Percentiles rank a stretch among this genome's conserved stretches.
These are phyloP conservation scores for Asterophora parasitica DNA, from an alignment of 768 basidiomycete species.

Conservation along the genomic window DNA sequence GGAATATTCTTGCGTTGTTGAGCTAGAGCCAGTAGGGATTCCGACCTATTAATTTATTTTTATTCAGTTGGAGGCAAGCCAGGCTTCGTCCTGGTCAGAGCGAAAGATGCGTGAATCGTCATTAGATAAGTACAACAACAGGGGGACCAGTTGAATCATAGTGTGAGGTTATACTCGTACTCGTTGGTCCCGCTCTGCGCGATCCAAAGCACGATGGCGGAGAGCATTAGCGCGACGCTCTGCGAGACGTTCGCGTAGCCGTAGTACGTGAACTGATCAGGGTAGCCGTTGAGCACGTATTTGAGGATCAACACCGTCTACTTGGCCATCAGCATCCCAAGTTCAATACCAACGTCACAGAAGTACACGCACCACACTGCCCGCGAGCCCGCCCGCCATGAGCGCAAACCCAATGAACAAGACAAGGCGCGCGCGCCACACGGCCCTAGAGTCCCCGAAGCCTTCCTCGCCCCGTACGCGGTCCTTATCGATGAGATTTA, in stretches of 20 bases:
- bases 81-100: no score
- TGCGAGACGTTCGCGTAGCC: constrained; percentile 96
- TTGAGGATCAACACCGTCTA: constrained; percentile 89
- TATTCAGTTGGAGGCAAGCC: no score
- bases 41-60: no score
- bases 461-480: constrained; percentile 74
- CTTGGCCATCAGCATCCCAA: neutral
- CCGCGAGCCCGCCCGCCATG: constrained; percentile 98
- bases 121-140: constrained; percentile 10
- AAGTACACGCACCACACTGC: constrained; percentile 76
- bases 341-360: neutral
- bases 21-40: no score
- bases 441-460: constrained; percentile 77
- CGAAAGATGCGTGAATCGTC: no score
- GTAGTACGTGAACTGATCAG: constrained; percentile 80
- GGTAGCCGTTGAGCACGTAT: constrained; percentile 71
- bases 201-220: constrained; percentile 86
- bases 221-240: constrained; percentile 81
- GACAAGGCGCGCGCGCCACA: constrained; percentile 88
- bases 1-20: no score
- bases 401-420: constrained; percentile 94
- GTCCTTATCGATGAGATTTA: constrained; percentile 95
- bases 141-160: constrained; percentile 30
- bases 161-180: constrained; percentile 89
- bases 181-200: constrained; percentile 82